phyloP scores from a whole-genome alignment of 768 basidiomycete genomes.

The Kwoniella pini region DNA sequence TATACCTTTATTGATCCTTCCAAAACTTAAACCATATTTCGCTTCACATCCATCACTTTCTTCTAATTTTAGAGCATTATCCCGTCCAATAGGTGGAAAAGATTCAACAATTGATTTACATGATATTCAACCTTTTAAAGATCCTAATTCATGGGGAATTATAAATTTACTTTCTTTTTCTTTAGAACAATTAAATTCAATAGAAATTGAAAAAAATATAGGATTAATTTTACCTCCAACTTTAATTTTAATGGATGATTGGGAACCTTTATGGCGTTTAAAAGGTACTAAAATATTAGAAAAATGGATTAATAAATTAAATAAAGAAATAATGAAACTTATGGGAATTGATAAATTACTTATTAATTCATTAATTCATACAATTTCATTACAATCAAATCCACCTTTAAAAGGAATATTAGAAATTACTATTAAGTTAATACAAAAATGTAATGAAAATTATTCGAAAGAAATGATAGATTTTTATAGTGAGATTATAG shows the following conservation, averaged over 20 bases:
- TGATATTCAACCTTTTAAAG: constrained; percentile 40
- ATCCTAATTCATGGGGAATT: constrained; percentile 29
- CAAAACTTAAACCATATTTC: constrained; percentile 29
- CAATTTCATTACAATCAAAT: constrained; percentile 43
- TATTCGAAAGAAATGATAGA: constrained; percentile 28
- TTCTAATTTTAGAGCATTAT: constrained; percentile 33
- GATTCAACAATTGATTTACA: constrained; percentile 38
- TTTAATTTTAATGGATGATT: constrained; percentile 52
- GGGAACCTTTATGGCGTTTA: constrained; percentile 45
- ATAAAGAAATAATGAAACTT: constrained; percentile 32
- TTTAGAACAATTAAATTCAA: constrained; percentile 6
- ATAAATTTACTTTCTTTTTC: constrained; percentile 37
- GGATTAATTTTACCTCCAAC: constrained; percentile 51
- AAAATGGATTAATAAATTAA: constrained; percentile 37
- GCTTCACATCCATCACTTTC: constrained; percentile 42
- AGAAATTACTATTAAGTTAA: constrained; percentile 26
- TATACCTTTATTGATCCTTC: constrained; percentile 5
- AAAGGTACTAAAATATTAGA: constrained; percentile 35
- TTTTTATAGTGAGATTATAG: constrained; percentile 37
- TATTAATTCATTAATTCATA: constrained; percentile 48
- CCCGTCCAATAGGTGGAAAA: constrained; percentile 35
- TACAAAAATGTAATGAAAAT: constrained; percentile 20
- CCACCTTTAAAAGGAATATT: constrained; percentile 40
- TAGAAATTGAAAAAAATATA: constrained; percentile 33
- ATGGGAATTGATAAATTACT: constrained; percentile 52